Conservation (phyloP, 2,329 filamentous ascomycete species). For the Raffaelea ambrosiae region DNA sequence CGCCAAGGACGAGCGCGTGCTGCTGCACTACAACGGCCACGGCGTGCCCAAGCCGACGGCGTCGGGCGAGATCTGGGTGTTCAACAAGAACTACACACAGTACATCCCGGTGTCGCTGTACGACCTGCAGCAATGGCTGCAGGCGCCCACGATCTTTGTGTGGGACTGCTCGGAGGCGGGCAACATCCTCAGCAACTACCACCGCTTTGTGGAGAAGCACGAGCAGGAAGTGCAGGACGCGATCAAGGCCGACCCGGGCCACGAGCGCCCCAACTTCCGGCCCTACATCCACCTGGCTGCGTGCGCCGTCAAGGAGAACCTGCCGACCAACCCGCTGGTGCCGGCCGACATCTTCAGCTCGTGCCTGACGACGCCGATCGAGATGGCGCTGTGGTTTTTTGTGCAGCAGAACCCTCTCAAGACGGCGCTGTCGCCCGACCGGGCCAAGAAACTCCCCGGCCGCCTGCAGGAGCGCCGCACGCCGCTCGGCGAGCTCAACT, state of each 20-base stretch:
- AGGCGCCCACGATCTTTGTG: constrained; percentile 90
- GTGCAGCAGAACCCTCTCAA: constrained; percentile 80
- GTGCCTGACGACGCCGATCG: constrained; percentile 92
- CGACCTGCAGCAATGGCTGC: constrained; percentile 91
- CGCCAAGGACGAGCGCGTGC: constrained; percentile 87
- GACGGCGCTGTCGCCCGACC: constrained; percentile 63
- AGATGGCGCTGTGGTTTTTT: constrained; percentile 95
- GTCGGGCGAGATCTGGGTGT: constrained; percentile 98
- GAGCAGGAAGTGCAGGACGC: constrained; percentile 78
- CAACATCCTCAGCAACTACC: constrained; percentile 91
- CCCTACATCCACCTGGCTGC: constrained; percentile 85
- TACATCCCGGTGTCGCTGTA: constrained; percentile 96
- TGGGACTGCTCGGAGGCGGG: constrained; percentile 97
- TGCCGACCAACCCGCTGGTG: constrained; percentile 88
- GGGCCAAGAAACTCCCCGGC: constrained; percentile 83
- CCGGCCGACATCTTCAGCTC: constrained; percentile 94
- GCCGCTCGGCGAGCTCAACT: constrained; percentile 91
- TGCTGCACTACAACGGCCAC: constrained; percentile 99
- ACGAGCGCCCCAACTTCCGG: constrained; percentile 63
- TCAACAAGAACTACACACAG: constrained; percentile 97
- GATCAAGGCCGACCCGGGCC: constrained; percentile 68
- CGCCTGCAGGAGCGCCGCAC: constrained; percentile 88
- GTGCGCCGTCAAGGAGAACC: constrained; percentile 80
- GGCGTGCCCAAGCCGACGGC: constrained; percentile 92
- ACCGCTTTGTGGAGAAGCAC: constrained; percentile 90